Base-by-base conservation (phyloP, 2,329 filamentous ascomycete species). In the Zarea fungicola region DNA sequence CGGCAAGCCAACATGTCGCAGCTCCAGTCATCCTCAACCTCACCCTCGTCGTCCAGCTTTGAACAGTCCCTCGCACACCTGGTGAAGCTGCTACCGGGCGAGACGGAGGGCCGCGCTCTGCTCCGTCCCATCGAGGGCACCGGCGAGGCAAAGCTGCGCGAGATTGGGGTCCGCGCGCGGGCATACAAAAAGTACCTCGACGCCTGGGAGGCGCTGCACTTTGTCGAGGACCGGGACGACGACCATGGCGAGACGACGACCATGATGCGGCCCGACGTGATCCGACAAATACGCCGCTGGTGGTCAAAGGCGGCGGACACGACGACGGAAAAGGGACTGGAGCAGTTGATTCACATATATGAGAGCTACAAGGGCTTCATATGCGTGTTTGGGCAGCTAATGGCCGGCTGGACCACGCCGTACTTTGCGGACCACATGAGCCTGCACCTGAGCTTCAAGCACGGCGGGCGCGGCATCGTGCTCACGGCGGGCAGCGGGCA, bases 391-490 rank as follows among this genome's bases (percentile, higher is more conserved):
- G 43, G 36, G 14, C 36, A 39, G 25, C n/a, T 46, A 14, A 31
- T 46, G 6, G 43, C 43, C 13, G 26, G 34, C 25, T 46, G 43
- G 43, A 46, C 43, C 14, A 35, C 31, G 5, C 43, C 43, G 6
- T 46, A 46, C 23, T 46, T 46, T 35, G 13, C 43, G 13, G 43
- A 46, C 18, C 43, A 46, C 19, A 46, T 46, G 43, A 26, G 34
- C 9, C 6, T 46, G 34, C 43, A 32, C 25, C n/a, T 46, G 13
- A 46, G 36, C 43, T 22, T 46, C 23, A 39, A 39, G 43, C 26
- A 46, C 3, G 34, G 43, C 14, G 43, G 43, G 13, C 34, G 34
- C 3, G 43, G 43, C 18, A 39, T 46, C 25, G 43, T 46, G n/a
- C 18, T 46, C 25, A 46, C 43, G 1, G 43, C 34, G 3, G 34